Percentiles rank a stretch among this genome's conserved stretches.
Evolutionary conservation across 306 rosid genomes (phyloP).

Genomic region (Glycine latifolia): DNA sequence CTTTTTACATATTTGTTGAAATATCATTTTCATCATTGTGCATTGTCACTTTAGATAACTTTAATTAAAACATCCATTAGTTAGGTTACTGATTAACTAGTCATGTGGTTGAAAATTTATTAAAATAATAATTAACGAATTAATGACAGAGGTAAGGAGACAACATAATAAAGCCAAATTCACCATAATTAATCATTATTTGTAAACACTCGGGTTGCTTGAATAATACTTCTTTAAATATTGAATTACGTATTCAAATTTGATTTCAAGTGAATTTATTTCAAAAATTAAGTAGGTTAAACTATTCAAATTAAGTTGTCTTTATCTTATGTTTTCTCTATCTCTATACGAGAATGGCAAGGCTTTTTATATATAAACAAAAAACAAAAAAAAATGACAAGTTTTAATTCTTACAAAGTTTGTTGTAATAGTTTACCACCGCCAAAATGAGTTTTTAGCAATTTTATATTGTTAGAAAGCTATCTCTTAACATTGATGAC

Average conservation of each 20-base stretch:
- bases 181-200: neutral
- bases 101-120: conserved; percentile 6
- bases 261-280: neutral
- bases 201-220: conserved; percentile 2
- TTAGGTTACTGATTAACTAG: neutral
- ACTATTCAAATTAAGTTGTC: neutral
- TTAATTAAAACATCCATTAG: neutral
- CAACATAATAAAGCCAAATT: neutral
- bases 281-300: neutral
- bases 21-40: neutral
- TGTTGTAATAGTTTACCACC: too few species aligned
- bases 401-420: too few species aligned
- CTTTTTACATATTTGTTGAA: neutral
- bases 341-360: neutral
- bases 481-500: too few species aligned
- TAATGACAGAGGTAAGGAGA: neutral
- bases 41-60: neutral
- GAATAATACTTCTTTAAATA: neutral
- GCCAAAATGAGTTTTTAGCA: too few species aligned
- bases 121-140: neutral
- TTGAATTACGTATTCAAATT: neutral
- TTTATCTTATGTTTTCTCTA: neutral
- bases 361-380: too few species aligned
- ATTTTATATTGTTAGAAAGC: too few species aligned
- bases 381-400: too few species aligned